These are phyloP conservation scores for Bipolaris cookei DNA, from an alignment of 2,329 filamentous ascomycete genomes.

Conservation along the genomic window DNA sequence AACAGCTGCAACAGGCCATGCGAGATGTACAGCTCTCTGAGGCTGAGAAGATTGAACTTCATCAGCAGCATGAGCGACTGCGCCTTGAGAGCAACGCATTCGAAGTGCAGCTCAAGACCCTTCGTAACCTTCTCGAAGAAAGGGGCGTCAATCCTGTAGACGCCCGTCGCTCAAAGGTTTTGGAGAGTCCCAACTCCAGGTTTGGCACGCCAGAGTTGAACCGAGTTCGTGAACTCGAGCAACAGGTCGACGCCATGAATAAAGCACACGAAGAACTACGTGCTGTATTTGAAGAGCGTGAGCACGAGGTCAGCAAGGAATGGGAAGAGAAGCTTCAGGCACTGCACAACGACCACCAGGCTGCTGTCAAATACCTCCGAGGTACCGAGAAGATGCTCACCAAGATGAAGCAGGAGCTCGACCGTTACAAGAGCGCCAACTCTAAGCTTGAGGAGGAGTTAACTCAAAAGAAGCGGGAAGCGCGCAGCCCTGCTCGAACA, in stretches of 20 bases:
- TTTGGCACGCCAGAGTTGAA: slow-evolving; percentile 80
- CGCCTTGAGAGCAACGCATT: slow-evolving; percentile 95
- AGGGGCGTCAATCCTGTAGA: slow-evolving; percentile 82
- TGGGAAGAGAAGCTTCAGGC: slow-evolving; percentile 94
- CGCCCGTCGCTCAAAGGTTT: slow-evolving; percentile 71
- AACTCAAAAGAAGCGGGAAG: slow-evolving; percentile 58
- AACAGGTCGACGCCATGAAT: slow-evolving; percentile 78
- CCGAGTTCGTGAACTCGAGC: slow-evolving; percentile 83
- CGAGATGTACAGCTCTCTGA: slow-evolving; percentile 84
- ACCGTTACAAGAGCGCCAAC: slow-evolving; percentile 88
- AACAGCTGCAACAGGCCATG: slow-evolving; percentile 84
- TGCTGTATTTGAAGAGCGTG: slow-evolving; percentile 74
- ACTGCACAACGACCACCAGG: slow-evolving; percentile 96
- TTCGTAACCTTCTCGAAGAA: slow-evolving; percentile 91
- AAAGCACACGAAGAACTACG: slow-evolving; percentile 88
- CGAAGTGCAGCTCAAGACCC: slow-evolving; percentile 86
- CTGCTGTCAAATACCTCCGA: slow-evolving; percentile 96
- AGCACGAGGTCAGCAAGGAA: slow-evolving; percentile 83
- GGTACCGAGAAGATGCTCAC: slow-evolving; percentile 99
- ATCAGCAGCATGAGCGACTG: slow-evolving; percentile 80
- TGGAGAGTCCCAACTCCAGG: slow-evolving; percentile 74
- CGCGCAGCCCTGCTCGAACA: slow-evolving; percentile 50
- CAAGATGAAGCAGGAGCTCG: slow-evolving; percentile 97
- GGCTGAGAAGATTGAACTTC: slow-evolving; percentile 79
- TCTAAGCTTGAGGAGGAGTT: slow-evolving; percentile 81